Evolutionary conservation across 768 basidiomycete species (phyloP), one percentile per base, ranked within the genome.

Genomic region (Dendrothele bispora): DNA sequence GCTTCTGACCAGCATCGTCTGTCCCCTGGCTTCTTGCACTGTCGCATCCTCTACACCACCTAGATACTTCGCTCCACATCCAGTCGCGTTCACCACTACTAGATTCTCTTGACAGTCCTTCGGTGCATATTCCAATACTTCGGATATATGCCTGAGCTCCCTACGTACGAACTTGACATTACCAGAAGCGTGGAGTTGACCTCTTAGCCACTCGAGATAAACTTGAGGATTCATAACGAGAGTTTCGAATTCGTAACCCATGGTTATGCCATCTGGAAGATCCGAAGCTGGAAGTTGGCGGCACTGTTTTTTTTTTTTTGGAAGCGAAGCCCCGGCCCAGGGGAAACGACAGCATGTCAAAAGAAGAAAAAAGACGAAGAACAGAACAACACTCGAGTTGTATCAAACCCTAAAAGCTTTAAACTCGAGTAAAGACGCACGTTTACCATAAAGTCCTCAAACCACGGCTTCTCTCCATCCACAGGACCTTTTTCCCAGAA

Each of bases 51-150:
- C 46, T 22, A 47, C 46, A 18, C 46, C 46, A 20, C 46, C 46
- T 11, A 47, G 46, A 29, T 47, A 47, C 29, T 40, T 47, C 10
- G 38, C 46, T 25, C 46, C 46, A 5, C 38, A 36, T 10, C 46
- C 46, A 11, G 32, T 47, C 11, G 46, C 46, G 38, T 47, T 47
- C 11, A 47, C 46, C n/a, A 47, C 38, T 4, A 47, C 38, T n/a
- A 37, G 25, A 15, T 37, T 27, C 7, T 47, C n/a, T 7, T 28
- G 37, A n/a, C 35, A 36, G n/a, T 29, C 21, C 18, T 47, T 29
- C 6, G 10, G 8, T 22, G 37, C 25, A 10, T 10, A 32, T n/a
- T 32, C 30, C 30, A 32, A 32, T 10, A n/a, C 30, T 39, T 47
- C 35, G 8, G 38, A 38, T 3, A 47, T 47, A 17, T 47, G 36